A percentile compares a stretch with the other conserved stretches of the same genome.
These are phyloP conservation scores for Thecaphora frezii DNA, from an alignment of 1,284 basidiomycete genomes.

Conservation along the genomic window DNA sequence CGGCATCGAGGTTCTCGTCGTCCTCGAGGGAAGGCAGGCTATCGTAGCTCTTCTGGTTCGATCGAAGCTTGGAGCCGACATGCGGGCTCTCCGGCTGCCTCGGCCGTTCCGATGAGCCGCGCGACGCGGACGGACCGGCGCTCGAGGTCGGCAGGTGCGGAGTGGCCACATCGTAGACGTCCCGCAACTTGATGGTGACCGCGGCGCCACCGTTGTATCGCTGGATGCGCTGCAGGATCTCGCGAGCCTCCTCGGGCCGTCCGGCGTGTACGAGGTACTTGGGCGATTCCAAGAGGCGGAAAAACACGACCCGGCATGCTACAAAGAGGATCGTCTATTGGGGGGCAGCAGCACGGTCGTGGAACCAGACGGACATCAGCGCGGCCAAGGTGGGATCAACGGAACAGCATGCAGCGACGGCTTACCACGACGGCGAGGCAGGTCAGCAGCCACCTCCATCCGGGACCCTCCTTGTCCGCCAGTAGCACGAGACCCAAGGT, in stretches of 20 bases:
- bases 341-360: constrained; percentile 59
- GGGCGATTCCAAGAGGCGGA: constrained; percentile 88
- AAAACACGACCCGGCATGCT: constrained; percentile 76
- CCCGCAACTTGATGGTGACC: constrained; percentile 24
- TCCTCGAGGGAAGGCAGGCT: background rate
- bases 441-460: constrained; percentile 39
- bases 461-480: constrained; percentile 11
- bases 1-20: too few relatives aligned
- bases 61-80: background rate
- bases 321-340: constrained; percentile 78
- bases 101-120: too few relatives aligned
- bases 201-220: constrained; percentile 34
- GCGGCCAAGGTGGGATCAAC: too few relatives aligned
- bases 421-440: constrained; percentile 19
- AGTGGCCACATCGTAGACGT: constrained; percentile 21
- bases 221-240: constrained; percentile 44
- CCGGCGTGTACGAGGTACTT: constrained; percentile 49
- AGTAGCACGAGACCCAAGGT: constrained; percentile 36
- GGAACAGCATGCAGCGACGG: background rate
- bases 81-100: background rate
- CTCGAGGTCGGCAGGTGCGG: constrained; percentile 5
- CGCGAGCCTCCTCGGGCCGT: constrained; percentile 38
- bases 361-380: background rate
- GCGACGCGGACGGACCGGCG: background rate
- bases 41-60: background rate